phyloP scores from a whole-genome alignment of 2,329 filamentous ascomycete genomes.

The Lanzia echinophila region DNA sequence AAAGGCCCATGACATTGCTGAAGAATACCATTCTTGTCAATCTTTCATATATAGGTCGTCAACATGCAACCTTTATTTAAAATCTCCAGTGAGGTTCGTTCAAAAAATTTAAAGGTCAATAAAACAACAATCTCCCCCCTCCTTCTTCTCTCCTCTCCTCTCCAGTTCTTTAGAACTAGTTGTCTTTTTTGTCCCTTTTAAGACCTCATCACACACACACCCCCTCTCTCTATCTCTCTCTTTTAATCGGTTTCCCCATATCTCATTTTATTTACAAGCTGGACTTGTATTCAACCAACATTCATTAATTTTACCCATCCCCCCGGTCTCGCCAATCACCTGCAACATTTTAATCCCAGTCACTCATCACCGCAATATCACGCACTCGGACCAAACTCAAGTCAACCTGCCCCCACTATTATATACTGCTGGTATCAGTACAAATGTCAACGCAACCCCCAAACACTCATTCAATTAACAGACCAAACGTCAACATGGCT shows the following conservation, averaged over 20 bases:
- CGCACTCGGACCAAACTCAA: constrained; percentile 9
- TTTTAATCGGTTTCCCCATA: too few relatives aligned
- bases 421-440: constrained; percentile 25
- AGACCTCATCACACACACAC: background rate
- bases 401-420: constrained; percentile 21
- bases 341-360: constrained; percentile 4
- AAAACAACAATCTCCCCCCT: background rate
- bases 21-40: constrained; percentile 2
- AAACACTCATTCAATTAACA: constrained; percentile 41
- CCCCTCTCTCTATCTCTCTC: background rate
- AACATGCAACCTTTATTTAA: constrained; percentile 6
- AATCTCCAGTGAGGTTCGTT: constrained; percentile 9
- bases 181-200: constrained; percentile 3
- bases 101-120: background rate
- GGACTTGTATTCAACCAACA: constrained; percentile 32
- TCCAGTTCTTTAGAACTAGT: background rate
- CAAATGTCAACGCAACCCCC: constrained; percentile 61
- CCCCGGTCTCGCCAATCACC: constrained; percentile 29
- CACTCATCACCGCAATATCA: constrained; percentile 9
- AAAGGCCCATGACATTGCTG: constrained; percentile 1
- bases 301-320: constrained; percentile 33
- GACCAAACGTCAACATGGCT: constrained; percentile 44
- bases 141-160: background rate
- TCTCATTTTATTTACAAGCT: constrained; percentile 19
- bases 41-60: constrained; percentile 9